Percentiles rank a stretch among this genome's conserved stretches.
Evolutionary conservation across 1,284 basidiomycete genomes (phyloP).

Genomic region (Ganoderma resinaceum): DNA sequence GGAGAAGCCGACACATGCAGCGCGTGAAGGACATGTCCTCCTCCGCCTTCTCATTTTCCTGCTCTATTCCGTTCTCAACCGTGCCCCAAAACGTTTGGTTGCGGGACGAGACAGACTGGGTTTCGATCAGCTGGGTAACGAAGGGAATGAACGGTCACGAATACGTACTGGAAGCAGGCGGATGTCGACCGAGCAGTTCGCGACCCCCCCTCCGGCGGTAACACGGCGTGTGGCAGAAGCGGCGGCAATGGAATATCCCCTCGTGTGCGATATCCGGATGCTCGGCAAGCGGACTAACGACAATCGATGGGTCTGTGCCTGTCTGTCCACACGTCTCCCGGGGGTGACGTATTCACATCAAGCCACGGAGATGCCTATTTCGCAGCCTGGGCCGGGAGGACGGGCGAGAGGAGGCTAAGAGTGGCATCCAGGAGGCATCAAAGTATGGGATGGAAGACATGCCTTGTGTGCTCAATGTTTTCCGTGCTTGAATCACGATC

Average conservation of each 20-base stretch:
- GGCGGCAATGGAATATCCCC: background rate
- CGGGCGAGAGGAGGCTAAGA: background rate
- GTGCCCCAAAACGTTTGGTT: background rate
- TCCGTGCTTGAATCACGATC: constrained; percentile 4
- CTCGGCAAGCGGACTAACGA: background rate
- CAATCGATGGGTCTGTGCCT: background rate
- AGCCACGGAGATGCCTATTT: background rate
- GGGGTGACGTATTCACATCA: background rate
- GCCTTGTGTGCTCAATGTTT: background rate
- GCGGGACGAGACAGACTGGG: background rate
- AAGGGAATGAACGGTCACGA: background rate
- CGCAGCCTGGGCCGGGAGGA: background rate
- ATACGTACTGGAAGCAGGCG: background rate
- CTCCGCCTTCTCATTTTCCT: background rate
- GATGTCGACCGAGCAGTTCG: background rate
- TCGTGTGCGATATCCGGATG: background rate
- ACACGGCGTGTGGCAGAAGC: background rate
- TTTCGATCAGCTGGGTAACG: background rate
- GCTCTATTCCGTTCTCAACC: background rate
- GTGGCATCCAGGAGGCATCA: background rate
- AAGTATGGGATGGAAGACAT: background rate
- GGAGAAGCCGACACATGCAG: too few species aligned
- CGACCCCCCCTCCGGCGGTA: background rate
- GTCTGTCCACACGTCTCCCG: background rate
- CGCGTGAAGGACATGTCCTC: background rate